Evolutionary conservation across 768 basidiomycete genomes (phyloP), one percentile per base, ranked within the genome.

Genomic region (Cyathus striatus): DNA sequence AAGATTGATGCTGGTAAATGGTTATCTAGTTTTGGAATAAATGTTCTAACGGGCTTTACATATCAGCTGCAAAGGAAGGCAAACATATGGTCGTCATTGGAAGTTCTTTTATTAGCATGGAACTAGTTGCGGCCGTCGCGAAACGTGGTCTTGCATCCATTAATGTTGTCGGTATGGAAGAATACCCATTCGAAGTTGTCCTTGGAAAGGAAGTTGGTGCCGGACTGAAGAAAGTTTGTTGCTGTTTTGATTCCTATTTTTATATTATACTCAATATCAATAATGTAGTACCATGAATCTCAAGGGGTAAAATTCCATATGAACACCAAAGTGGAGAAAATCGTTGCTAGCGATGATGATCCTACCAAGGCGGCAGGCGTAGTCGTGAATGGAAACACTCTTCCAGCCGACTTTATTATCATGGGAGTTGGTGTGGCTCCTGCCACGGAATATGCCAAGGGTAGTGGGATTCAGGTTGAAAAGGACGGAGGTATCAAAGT

Each of bases 81-180:
- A 87, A 90, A 62, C 70, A 71, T 38, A 60, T 86, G 46, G 90
- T 91, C 23, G 76, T 94, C 10, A 83, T 95, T 49, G 93, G 93
- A 2, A 86, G 82, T 39, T 89, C 86, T 12, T 96, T 94, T 67
- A 96, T 96, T 53, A 81, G 86, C 43, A 90, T 96, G 90, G 89
- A 93, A 59, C 69, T 91, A n/a, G 89, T 90, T 5, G 73, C 69
- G n/a, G 86, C 89, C 1, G 63, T 86, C 2, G 61, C 78, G 6
- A 81, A 80, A 52, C 80, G 86, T 41, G 83, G 85, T 50, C 81
- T 90, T 17, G 84, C 84, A 10, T 85, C 83, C 23, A 82, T 93
- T 34, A 81, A 88, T 48, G 82, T 95, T 47, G 76, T 96, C 41
- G 91, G 90, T 2, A 83, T 82, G 80, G 86, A 87, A 51, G 74